Conservation (phyloP, 371 early-diverging fungal species). For the Synchytrium microbalum region DNA sequence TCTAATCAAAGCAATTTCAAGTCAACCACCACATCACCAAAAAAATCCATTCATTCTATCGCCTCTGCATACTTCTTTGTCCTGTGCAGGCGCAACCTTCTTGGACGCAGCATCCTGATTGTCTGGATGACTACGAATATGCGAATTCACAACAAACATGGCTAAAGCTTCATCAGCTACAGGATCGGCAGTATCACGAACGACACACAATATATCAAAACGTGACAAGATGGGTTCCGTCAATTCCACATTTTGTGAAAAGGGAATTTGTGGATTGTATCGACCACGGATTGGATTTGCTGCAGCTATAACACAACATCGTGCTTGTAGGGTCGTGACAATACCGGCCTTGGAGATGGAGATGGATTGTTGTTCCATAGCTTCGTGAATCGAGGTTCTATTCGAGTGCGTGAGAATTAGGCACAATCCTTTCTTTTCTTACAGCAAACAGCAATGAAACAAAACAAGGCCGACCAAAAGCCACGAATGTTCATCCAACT, state of each 20-base stretch:
- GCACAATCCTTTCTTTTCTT: conserved; percentile 4
- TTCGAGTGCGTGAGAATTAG: background rate
- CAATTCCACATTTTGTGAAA: conserved; percentile 98
- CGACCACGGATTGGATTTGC: conserved; percentile 98
- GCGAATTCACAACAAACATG: conserved; percentile 88
- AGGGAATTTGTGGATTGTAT: conserved; percentile 93
- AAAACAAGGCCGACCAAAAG: no score
- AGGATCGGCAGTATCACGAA: conserved; percentile 88
- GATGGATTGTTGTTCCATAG: conserved; percentile 99
- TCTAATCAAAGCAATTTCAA: conserved; percentile 18
- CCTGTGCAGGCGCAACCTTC: background rate
- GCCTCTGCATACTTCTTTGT: background rate
- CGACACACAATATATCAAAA: conserved; percentile 99
- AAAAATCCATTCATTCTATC: background rate
- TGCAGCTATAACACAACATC: conserved; percentile 95
- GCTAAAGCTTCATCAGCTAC: conserved; percentile 88
- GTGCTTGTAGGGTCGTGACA: conserved; percentile 91
- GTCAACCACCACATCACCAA: conserved; percentile 1
- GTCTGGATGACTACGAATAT: conserved; percentile 79
- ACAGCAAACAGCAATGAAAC: conserved; percentile 3
- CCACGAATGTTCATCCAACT: background rate
- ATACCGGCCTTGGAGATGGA: conserved; percentile 99
- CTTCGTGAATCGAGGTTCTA: conserved; percentile 96
- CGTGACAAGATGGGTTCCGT: conserved; percentile 98
- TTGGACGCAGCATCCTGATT: conserved; percentile 25